phyloP scores from a whole-genome alignment of 352 stramenopile species.

The Phytophthora capsici region DNA sequence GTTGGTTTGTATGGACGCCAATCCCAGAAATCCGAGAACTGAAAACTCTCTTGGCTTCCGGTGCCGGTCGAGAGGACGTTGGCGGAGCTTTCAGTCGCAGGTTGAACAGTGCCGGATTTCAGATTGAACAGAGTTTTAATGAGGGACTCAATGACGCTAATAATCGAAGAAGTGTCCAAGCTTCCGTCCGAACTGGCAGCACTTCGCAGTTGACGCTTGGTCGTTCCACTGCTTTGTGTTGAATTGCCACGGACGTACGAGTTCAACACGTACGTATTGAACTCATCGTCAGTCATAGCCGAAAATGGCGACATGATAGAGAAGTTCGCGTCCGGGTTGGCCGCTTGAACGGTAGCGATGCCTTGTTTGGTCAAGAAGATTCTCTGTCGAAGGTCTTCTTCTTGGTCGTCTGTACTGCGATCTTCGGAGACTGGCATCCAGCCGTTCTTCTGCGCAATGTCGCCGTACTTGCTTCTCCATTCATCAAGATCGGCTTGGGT shows the following conservation, averaged over 20 bases:
- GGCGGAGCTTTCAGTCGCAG: slow-evolving; percentile 20
- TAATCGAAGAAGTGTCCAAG: slow-evolving; percentile 13
- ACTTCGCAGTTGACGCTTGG: slow-evolving; percentile 23
- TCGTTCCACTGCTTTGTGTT: slow-evolving; percentile 13
- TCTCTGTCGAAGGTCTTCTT: slow-evolving; percentile 55
- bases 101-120: slow-evolving; percentile 9
- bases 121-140: slow-evolving; percentile 21
- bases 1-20: slow-evolving; percentile 20
- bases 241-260: slow-evolving; percentile 42
- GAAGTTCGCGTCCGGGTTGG: slow-evolving; percentile 57
- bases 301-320: slow-evolving; percentile 64
- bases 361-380: slow-evolving; percentile 57
- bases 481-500: slow-evolving; percentile 44
- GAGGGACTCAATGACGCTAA: slow-evolving; percentile 16
- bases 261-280: slow-evolving; percentile 48
- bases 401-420: slow-evolving; percentile 42
- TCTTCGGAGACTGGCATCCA: slow-evolving; percentile 44
- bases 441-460: slow-evolving; percentile 40
- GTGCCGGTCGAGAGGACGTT: slow-evolving; percentile 13
- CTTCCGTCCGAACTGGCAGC: slow-evolving; percentile 15
- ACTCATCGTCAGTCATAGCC: slow-evolving; percentile 49
- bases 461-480: slow-evolving; percentile 44
- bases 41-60: slow-evolving; percentile 19
- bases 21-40: slow-evolving; percentile 36
- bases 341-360: slow-evolving; percentile 38